phyloP scores from a whole-genome alignment of 208 protist genomes.

The Crithidia expoeki region DNA sequence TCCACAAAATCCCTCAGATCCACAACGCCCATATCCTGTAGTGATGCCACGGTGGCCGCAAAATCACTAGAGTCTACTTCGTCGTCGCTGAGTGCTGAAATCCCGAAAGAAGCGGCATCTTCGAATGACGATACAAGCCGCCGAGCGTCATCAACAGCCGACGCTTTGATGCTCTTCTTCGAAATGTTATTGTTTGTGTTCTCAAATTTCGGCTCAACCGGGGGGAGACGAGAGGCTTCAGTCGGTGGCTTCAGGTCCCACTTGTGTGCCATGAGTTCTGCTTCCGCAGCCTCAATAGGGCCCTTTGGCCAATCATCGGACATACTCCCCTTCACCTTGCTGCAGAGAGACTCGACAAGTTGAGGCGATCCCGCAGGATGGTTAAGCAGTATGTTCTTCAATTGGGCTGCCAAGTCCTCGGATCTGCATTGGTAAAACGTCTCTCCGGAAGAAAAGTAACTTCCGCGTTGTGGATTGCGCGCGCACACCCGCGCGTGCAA shows the following conservation, averaged over 20 bases:
- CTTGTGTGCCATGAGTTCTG: background rate
- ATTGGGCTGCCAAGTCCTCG: slow-evolving; percentile 4
- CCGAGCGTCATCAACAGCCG: background rate
- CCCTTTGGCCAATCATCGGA: slow-evolving; percentile 14
- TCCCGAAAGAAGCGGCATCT: no score
- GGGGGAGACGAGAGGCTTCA: background rate
- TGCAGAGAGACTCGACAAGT: background rate
- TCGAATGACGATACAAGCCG: background rate
- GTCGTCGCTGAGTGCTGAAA: background rate
- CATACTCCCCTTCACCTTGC: slow-evolving; percentile 2
- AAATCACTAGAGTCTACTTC: background rate
- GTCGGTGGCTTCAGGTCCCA: background rate
- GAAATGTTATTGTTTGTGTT: background rate
- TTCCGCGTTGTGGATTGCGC: background rate
- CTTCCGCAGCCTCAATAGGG: slow-evolving; percentile 1
- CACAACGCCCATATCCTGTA: background rate
- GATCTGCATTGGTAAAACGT: slow-evolving; percentile 13
- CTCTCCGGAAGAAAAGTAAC: background rate
- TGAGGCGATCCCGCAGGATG: background rate
- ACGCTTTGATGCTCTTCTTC: background rate
- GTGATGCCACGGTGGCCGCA: background rate
- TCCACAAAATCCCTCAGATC: slow-evolving; percentile 1
- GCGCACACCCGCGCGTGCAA: background rate
- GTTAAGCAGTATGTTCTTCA: slow-evolving; percentile 5
- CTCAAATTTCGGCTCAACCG: background rate